These are phyloP conservation scores for Evernia prunastri DNA, from an alignment of 495 filamentous ascomycete species.

Conservation along the genomic window DNA sequence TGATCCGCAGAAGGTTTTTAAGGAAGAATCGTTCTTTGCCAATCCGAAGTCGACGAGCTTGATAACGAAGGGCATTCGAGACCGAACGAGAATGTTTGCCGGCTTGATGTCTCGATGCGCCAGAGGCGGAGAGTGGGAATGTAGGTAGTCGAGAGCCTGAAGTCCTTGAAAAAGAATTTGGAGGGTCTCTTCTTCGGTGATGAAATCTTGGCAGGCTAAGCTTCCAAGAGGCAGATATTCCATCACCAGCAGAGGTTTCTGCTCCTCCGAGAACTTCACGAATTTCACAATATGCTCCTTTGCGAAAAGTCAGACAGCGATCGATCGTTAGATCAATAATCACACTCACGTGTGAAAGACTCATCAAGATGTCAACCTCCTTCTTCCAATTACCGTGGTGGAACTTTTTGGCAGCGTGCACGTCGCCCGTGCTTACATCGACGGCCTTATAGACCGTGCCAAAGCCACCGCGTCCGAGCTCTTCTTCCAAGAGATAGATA, in stretches of 20 bases:
- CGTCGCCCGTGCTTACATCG: too few relatives aligned
- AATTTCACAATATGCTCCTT: conserved; percentile 14
- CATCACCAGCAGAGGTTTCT: conserved; percentile 10
- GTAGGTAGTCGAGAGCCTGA: conserved; percentile 10
- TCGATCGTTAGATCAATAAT: conserved; percentile 11
- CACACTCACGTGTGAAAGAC: conserved; percentile 12
- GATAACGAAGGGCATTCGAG: conserved; percentile 6
- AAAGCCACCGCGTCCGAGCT: too few relatives aligned
- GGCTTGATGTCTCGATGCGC: conserved; percentile 10
- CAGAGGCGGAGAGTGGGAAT: conserved; percentile 12
- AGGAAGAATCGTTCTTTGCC: not conserved
- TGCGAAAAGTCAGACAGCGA: conserved; percentile 1
- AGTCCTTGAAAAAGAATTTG: conserved; percentile 11
- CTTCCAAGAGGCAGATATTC: conserved; percentile 12
- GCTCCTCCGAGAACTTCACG: conserved; percentile 12
- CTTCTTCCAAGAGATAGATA: too few relatives aligned
- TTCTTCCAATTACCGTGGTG: too few relatives aligned
- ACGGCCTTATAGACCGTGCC: too few relatives aligned
- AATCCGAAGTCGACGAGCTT: conserved; percentile 4
- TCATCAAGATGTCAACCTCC: too few relatives aligned
- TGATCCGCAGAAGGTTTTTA: too few relatives aligned
- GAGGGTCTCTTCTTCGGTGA: conserved; percentile 8
- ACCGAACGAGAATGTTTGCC: conserved; percentile 8
- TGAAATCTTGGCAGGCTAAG: conserved; percentile 14
- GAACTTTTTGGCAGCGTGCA: too few relatives aligned